These are phyloP conservation scores for Trichosanthes cucumerina DNA, from an alignment of 306 rosid species.

Conservation along the genomic window DNA sequence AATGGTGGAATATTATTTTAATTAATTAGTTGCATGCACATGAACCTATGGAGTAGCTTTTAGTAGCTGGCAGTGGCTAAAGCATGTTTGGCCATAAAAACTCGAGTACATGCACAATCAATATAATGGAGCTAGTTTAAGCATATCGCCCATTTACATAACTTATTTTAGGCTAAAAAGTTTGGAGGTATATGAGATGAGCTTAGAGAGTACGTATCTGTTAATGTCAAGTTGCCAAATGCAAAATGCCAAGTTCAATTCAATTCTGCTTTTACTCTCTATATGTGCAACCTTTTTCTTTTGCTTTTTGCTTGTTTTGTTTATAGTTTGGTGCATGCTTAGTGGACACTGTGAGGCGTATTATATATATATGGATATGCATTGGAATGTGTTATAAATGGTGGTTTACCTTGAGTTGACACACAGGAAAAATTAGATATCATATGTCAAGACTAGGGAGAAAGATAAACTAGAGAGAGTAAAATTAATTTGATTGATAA, in stretches of 20 bases:
- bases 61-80: background rate
- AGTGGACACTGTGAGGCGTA: background rate
- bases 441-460: no score
- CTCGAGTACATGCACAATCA: background rate
- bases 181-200: background rate
- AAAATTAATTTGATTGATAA: no score
- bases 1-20: background rate
- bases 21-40: conserved; percentile 1
- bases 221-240: background rate
- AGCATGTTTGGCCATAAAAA: background rate
- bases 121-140: background rate
- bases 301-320: background rate
- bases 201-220: background rate
- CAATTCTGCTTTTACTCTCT: background rate
- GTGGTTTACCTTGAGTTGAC: no score
- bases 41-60: background rate
- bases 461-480: no score
- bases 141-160: background rate
- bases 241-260: background rate
- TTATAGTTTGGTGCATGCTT: background rate
- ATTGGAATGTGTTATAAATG: no score
- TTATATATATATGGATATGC: no score
- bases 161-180: background rate
- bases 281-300: background rate
- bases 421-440: no score